A percentile compares a stretch with the other conserved stretches of the same genome.
These are phyloP conservation scores for Russula ochroleuca DNA, from an alignment of 768 basidiomycete species.

Conservation along the genomic window DNA sequence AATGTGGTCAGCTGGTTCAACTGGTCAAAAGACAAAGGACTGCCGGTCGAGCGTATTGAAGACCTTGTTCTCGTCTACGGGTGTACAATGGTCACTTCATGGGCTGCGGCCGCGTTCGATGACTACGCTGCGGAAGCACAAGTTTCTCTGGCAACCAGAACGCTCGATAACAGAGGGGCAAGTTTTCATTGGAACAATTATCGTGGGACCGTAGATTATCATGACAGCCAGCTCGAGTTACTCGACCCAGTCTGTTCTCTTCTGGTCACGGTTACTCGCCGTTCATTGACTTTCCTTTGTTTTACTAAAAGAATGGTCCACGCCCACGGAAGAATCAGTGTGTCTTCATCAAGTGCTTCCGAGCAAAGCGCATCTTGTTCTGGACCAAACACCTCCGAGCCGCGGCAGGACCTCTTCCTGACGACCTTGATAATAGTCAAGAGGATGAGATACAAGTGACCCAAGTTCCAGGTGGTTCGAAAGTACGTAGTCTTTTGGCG, in stretches of 20 bases:
- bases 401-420: slow-evolving; percentile 11
- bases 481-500: neutral
- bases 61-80: slow-evolving; percentile 17
- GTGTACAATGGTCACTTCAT: slow-evolving; percentile 7
- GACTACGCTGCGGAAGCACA: neutral
- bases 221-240: neutral
- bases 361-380: slow-evolving; percentile 10
- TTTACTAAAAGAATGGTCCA: too few species aligned
- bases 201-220: neutral
- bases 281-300: neutral
- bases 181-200: neutral
- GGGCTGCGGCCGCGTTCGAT: slow-evolving; percentile 4
- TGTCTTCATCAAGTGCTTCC: slow-evolving; percentile 16
- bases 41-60: slow-evolving; percentile 8
- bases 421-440: neutral
- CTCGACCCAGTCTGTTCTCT: neutral
- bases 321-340: neutral
- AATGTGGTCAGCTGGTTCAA: slow-evolving; percentile 2
- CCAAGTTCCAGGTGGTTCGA: neutral
- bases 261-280: neutral
- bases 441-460: neutral
- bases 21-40: neutral
- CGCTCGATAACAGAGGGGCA: neutral
- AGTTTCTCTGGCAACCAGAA: neutral
- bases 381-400: neutral